Conservation (phyloP, 2,329 filamentous ascomycete genomes). For the Parafenestella ontariensis region DNA sequence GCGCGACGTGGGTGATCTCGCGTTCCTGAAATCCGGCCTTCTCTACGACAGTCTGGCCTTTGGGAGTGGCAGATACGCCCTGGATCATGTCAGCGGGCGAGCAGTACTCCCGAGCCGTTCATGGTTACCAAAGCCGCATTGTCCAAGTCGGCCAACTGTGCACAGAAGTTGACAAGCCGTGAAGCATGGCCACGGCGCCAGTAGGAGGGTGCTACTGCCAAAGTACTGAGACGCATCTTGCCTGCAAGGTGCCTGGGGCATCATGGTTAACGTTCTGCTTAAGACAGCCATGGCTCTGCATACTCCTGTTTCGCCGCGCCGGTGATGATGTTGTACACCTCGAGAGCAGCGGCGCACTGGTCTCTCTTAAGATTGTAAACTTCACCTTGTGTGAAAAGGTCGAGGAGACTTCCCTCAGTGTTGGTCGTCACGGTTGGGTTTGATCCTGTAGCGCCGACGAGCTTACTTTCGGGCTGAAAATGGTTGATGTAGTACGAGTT, state of each 20-base stretch:
- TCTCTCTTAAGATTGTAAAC: slow-evolving; percentile 22
- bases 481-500: slow-evolving; percentile 24
- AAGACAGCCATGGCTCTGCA: background rate
- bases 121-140: slow-evolving; percentile 24
- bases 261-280: slow-evolving; percentile 2
- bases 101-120: slow-evolving; percentile 1
- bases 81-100: slow-evolving; percentile 4
- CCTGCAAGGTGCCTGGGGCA: slow-evolving; percentile 14
- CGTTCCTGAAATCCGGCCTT: slow-evolving; percentile 38
- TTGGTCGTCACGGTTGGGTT: slow-evolving; percentile 10
- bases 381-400: background rate
- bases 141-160: slow-evolving; percentile 33
- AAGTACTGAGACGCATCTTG: slow-evolving; percentile 27
- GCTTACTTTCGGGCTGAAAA: slow-evolving; percentile 28
- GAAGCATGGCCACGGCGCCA: slow-evolving; percentile 38
- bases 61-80: slow-evolving; percentile 36
- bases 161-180: slow-evolving; percentile 32
- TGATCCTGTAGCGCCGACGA: slow-evolving; percentile 9
- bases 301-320: slow-evolving; percentile 32
- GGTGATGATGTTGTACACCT: slow-evolving; percentile 29
- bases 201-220: slow-evolving; percentile 34
- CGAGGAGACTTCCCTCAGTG: slow-evolving; percentile 3
- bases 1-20: slow-evolving; percentile 27
- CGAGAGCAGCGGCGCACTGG: slow-evolving; percentile 19
- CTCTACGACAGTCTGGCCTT: slow-evolving; percentile 27